Evolutionary conservation across 257 asterid species (phyloP).

Genomic region (Haberlea rhodopensis): DNA sequence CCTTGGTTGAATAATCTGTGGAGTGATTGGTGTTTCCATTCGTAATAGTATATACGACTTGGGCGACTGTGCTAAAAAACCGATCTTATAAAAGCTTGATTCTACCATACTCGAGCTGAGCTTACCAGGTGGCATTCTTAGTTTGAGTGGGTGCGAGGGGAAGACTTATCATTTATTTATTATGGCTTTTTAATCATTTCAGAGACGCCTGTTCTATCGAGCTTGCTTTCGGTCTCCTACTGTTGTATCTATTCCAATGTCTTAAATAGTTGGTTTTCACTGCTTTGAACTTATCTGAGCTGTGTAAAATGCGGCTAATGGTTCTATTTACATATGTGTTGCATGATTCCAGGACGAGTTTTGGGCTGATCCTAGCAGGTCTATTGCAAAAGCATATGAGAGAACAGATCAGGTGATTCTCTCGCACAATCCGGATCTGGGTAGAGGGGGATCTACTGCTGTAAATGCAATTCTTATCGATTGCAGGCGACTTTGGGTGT

Average conservation of each 20-base stretch:
- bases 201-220: too few species aligned
- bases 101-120: not conserved
- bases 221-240: not conserved
- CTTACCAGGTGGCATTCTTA: not conserved
- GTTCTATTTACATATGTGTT: not conserved
- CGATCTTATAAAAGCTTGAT: not conserved
- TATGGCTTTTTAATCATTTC: not conserved
- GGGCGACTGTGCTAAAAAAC: not conserved
- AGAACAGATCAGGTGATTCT: conserved; percentile 85
- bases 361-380: conserved; percentile 63
- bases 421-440: conserved; percentile 74
- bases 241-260: not conserved
- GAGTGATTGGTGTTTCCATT: not conserved
- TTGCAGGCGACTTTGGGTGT: conserved; percentile 65
- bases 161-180: too few species aligned
- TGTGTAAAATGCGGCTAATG: not conserved
- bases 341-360: conserved; percentile 62
- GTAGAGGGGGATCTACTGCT: conserved; percentile 96
- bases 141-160: not conserved
- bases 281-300: not conserved
- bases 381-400: conserved; percentile 75
- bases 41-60: not conserved
- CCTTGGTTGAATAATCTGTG: not conserved
- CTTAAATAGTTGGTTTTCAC: not conserved
- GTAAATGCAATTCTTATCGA: conserved; percentile 81